These are phyloP conservation scores for Peniophora sp. DNA, from an alignment of 1,284 basidiomycete species.

Conservation along the genomic window DNA sequence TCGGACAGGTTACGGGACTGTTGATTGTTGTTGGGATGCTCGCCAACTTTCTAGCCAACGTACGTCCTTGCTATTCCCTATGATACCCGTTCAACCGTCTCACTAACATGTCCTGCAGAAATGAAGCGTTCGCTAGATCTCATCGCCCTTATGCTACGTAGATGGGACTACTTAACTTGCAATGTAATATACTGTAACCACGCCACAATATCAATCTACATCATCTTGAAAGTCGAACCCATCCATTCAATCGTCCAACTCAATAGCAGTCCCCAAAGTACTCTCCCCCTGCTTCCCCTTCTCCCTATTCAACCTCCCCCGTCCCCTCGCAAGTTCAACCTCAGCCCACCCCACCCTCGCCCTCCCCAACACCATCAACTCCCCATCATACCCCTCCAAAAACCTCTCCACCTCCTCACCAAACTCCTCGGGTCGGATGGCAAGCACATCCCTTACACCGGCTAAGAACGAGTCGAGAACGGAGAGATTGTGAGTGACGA, in stretches of 20 bases:
- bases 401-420: constrained; percentile 45
- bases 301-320: constrained; percentile 57
- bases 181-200: no score
- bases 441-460: constrained; percentile 41
- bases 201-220: no score
- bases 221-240: no score
- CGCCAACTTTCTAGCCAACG: no score
- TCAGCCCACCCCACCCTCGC: constrained; percentile 48
- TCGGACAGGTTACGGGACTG: constrained; percentile 23
- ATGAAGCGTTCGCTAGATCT: no score
- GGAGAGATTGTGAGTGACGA: constrained; percentile 66
- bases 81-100: no score
- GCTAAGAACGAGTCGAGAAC: constrained; percentile 59
- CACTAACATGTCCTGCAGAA: no score
- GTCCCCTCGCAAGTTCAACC: constrained; percentile 60
- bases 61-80: no score
- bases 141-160: no score
- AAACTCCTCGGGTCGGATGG: constrained; percentile 24
- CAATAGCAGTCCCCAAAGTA: constrained; percentile 7
- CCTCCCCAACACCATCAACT: constrained; percentile 35
- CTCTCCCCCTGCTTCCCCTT: constrained; percentile 19
- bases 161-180: no score
- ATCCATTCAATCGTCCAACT: constrained; percentile 4
- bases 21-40: constrained; percentile 19
- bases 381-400: constrained; percentile 40